Conservation (phyloP, 805 yeast species). For the Monosporozyma aerobia region DNA sequence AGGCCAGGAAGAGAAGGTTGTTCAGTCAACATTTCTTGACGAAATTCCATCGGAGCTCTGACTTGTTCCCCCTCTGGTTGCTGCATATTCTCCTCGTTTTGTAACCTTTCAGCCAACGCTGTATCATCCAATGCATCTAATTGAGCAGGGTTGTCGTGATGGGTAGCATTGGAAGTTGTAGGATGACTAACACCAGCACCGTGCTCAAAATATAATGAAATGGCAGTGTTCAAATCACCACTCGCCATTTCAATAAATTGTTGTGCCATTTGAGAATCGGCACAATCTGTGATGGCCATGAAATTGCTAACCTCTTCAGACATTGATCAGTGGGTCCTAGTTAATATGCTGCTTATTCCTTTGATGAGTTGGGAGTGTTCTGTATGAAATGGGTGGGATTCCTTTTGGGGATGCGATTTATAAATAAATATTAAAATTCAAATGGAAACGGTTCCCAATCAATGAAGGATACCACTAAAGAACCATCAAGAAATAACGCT, state of each 20-base stretch:
- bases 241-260: conserved; percentile 75
- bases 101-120: conserved; percentile 53
- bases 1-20: conserved; percentile 29
- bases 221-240: conserved; percentile 72
- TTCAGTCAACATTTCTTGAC: conserved; percentile 54
- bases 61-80: conserved; percentile 30
- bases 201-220: conserved; percentile 70
- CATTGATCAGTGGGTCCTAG: not conserved
- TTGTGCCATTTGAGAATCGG: conserved; percentile 57
- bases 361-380: not conserved
- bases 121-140: conserved; percentile 26
- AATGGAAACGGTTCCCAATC: not conserved
- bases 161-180: conserved; percentile 13
- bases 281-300: conserved; percentile 72
- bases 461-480: not conserved
- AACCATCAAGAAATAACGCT: not conserved
- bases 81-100: conserved; percentile 48
- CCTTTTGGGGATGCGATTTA: not conserved
- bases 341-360: not conserved
- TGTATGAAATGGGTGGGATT: not conserved
- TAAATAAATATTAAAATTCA: not conserved
- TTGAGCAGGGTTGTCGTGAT: conserved; percentile 5
- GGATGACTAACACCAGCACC: conserved; percentile 29
- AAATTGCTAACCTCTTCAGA: conserved; percentile 44
- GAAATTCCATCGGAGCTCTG: conserved; percentile 68